Evolutionary conservation across 768 basidiomycete species (phyloP), one percentile per base, ranked within the genome.

Genomic region (Podaxis rugospora): DNA sequence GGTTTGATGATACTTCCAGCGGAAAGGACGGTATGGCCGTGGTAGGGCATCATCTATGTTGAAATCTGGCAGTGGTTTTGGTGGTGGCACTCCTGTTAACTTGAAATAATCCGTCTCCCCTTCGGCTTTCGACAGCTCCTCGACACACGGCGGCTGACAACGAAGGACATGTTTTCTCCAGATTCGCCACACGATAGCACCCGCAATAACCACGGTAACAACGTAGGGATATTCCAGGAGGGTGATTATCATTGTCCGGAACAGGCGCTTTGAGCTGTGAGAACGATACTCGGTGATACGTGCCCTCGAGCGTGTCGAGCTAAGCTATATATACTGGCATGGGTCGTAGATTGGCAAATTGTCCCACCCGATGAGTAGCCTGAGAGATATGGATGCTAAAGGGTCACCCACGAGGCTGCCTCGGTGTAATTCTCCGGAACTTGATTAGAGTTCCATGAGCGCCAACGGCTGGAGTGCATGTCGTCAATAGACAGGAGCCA

Each of bases 1-100:
- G n/a, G 71, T 83, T 64, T 84, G 83, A 63, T 83, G 76, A 58
- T 83, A 84, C 51, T 71, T 71, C 82, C 83, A 84, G 63, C 82
- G 75, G 64, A 84, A 81, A 0, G 83, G 83, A 25, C 83, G 75
- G 67, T 84, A 84, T 13, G 83, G 83, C 51, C 82, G 74, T 2
- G 83, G 71, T 59, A 71, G 76, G 7, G 81, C 75, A 3, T 63
- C 71, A 52, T 73, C 70, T 32, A 84, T 67, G 54, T 83, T 68
- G 55, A 85, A 84, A 25, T 76, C 63, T 23, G 62, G 64, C 1
- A 81, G 58, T 23, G 83, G 76, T 1, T 62, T 70, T 4, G 83
- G 82, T 13, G 70, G 64, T 32, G 78, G 78, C 3, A 82, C 74
- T 1, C 79, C 80, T 0, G 80, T 75, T 50, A 83, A 68, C 37